Evolutionary conservation across 306 rosid genomes (phyloP).

Genomic region (Prunus kanzakura): DNA sequence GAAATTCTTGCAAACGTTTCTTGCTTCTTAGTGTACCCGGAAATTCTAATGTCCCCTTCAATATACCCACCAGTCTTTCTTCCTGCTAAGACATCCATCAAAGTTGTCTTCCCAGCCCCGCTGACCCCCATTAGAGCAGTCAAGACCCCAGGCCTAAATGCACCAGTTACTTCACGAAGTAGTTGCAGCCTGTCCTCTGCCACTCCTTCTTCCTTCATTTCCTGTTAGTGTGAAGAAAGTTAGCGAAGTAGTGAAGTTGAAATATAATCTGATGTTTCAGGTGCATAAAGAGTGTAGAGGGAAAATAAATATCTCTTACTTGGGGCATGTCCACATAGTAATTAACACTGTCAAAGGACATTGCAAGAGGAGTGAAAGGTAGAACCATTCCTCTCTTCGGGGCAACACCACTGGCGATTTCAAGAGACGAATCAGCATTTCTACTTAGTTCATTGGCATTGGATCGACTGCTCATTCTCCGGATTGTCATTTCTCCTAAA

Average conservation of each 20-base stretch:
- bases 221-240: conserved; percentile 41
- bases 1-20: conserved; percentile 97
- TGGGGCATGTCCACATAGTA: conserved; percentile 96
- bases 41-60: conserved; percentile 85
- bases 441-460: conserved; percentile 42
- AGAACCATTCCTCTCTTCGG: conserved; percentile 91
- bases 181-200: conserved; percentile 75
- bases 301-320: conserved; percentile 42
- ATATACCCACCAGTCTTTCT: conserved; percentile 92
- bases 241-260: conserved; percentile 1
- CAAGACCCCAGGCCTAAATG: conserved; percentile 92
- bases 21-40: conserved; percentile 93
- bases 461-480: conserved; percentile 61
- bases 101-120: conserved; percentile 98
- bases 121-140: conserved; percentile 99
- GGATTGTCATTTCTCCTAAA: conserved; percentile 78
- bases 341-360: conserved; percentile 80
- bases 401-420: conserved; percentile 51
- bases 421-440: conserved; percentile 45
- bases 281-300: not conserved
- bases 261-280: not conserved
- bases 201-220: conserved; percentile 91
- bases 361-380: conserved; percentile 91
- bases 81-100: conserved; percentile 99
- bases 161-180: conserved; percentile 73